Base-by-base conservation (phyloP, 2,329 filamentous ascomycete species). In the Hyphodiscus sp. region DNA sequence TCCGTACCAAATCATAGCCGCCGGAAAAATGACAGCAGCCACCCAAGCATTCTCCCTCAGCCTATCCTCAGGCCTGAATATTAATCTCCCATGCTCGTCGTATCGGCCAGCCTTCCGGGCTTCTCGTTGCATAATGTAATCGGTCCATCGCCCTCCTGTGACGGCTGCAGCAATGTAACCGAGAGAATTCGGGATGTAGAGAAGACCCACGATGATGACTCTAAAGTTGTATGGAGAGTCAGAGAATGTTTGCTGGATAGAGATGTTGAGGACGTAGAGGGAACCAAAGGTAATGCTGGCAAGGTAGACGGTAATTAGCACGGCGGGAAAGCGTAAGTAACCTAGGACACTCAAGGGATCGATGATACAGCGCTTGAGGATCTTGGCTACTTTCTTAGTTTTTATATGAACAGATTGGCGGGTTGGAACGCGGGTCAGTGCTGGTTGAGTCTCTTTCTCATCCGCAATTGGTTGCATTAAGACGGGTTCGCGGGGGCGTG, bases 21-120 rank as follows among this genome's bases (percentile, higher is more conserved):
- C 74, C 0, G 89, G 89, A 61, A 87, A 91, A 45, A 91, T 61
- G 2, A 82, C 73, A 0, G 84, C 84, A 2, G 85, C 86, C 0
- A 91, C 69, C 85, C 85, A 92, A 2, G 86, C 86, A 65, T 95
- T 94, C 66, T 92, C 86, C 44, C 84, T 77, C 81, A 94, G 88
- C 13, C 89, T 80, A 68, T 95, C 89, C 70, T 94, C 89, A 0
- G 89, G 89, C 1, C 82, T 74, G 64, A 82, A 86, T 10, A 89
- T 72, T 19, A 89, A 73, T 54, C 77, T 79, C 15, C 87, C 88
- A 41, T 80, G 70, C 38, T 77, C 78, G 60, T 89, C 86, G 62
- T 85, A 86, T 20, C 87, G 76, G 13, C 81, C 81, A 0, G 86
- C 87, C 58, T 78, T 83, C n/a, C 72, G 73, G 0, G 89, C 89